These are phyloP conservation scores for Phoma herbarum DNA, from an alignment of 2,329 filamentous ascomycete genomes.

Conservation along the genomic window DNA sequence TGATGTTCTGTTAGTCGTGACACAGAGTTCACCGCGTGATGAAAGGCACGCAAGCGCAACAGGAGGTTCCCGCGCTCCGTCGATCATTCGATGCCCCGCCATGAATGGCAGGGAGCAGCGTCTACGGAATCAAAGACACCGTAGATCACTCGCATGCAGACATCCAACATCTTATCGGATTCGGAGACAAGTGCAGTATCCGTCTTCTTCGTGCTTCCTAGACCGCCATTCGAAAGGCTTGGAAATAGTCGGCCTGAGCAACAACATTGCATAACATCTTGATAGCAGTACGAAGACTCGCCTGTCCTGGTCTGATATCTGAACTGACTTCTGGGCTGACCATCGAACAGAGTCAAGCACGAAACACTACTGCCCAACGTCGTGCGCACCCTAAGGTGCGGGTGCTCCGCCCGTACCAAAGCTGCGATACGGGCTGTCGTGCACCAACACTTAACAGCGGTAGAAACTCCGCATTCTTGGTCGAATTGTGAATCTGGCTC, in stretches of 20 bases:
- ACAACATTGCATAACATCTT: background rate
- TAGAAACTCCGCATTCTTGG: conserved; percentile 3
- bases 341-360: background rate
- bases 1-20: background rate
- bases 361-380: conserved; percentile 13
- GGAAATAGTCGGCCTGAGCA: conserved; percentile 1
- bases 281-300: background rate
- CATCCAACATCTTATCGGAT: background rate
- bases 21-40: conserved; percentile 4
- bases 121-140: background rate
- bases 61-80: conserved; percentile 2
- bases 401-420: conserved; percentile 3
- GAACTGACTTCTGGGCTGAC: conserved; percentile 10
- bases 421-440: conserved; percentile 1
- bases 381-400: background rate
- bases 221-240: background rate
- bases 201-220: background rate
- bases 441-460: conserved; percentile 2
- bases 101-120: conserved; percentile 1
- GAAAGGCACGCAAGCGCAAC: background rate
- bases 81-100: conserved; percentile 2
- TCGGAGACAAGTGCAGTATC: background rate
- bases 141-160: conserved; percentile 9
- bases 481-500: background rate
- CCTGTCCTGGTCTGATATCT: conserved; percentile 2